These are phyloP conservation scores for Saccharomycopsis microspora DNA, from an alignment of 805 yeast species.

Conservation along the genomic window DNA sequence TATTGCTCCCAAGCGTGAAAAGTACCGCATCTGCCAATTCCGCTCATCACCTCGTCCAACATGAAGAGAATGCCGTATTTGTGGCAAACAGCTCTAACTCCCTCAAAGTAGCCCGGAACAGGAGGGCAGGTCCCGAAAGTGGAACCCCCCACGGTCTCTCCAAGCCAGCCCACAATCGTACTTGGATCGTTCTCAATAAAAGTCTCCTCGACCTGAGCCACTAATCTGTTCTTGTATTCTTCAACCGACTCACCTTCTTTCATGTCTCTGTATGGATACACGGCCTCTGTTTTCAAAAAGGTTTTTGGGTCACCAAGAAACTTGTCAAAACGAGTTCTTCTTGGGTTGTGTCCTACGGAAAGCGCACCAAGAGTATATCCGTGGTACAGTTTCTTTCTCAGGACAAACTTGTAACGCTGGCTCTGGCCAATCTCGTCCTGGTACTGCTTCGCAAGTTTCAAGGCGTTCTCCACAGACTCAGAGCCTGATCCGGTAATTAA, in stretches of 20 bases:
- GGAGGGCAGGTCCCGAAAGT: constrained; percentile 35
- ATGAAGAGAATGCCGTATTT: constrained; percentile 39
- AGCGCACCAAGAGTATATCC: constrained; percentile 38
- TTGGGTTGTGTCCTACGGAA: constrained; percentile 28
- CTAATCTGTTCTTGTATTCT: constrained; percentile 27
- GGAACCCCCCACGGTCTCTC: constrained; percentile 37
- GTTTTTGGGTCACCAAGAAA: constrained; percentile 19
- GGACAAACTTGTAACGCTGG: constrained; percentile 29
- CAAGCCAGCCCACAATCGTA: constrained; percentile 31
- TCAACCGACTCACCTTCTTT: constrained; percentile 27
- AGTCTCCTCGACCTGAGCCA: constrained; percentile 30
- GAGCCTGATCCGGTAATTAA: constrained; percentile 52
- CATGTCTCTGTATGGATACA: constrained; percentile 26
- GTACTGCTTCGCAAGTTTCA: constrained; percentile 44
- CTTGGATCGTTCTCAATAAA: constrained; percentile 32
- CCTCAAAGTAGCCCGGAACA: constrained; percentile 35
- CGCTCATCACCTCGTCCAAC: constrained; percentile 49
- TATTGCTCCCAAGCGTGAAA: constrained; percentile 37
- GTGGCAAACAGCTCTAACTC: constrained; percentile 34
- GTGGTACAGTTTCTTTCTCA: constrained; percentile 35
- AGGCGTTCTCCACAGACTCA: constrained; percentile 56
- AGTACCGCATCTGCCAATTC: constrained; percentile 41
- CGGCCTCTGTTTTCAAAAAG: constrained; percentile 23
- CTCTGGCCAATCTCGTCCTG: constrained; percentile 32
- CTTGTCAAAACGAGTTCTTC: constrained; percentile 25